These are phyloP conservation scores for Pseudonectria buxi DNA, from an alignment of 2,329 filamentous ascomycete genomes.

Conservation along the genomic window DNA sequence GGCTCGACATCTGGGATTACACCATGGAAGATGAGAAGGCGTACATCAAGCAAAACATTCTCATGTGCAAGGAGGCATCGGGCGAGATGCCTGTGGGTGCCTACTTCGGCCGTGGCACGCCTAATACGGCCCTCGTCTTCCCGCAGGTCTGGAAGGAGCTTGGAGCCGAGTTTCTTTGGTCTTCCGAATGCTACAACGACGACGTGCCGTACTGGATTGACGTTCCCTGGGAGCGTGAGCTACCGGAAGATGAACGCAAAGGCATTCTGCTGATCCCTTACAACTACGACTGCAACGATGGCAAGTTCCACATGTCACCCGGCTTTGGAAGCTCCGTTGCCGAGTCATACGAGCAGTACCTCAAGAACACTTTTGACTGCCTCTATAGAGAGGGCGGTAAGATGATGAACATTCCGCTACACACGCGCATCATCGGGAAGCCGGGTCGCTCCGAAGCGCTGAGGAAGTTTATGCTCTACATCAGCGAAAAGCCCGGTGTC, in stretches of 20 bases:
- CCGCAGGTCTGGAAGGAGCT: conserved; percentile 46
- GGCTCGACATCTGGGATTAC: conserved; percentile 36
- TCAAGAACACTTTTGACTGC: conserved; percentile 34
- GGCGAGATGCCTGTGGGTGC: too few species aligned
- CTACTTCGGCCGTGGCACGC: conserved; percentile 42
- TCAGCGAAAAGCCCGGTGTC: conserved; percentile 2
- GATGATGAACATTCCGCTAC: conserved; percentile 36
- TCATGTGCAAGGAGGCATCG: too few species aligned
- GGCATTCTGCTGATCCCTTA: conserved; percentile 27
- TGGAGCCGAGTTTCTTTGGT: conserved; percentile 43
- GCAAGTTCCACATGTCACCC: conserved; percentile 36
- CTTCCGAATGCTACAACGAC: conserved; percentile 45
- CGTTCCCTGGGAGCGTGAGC: too few species aligned
- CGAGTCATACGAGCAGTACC: conserved; percentile 1
- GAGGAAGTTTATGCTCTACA: conserved; percentile 4
- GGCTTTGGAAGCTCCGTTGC: conserved; percentile 28
- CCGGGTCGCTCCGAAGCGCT: conserved; percentile 32
- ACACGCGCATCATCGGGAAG: conserved; percentile 34
- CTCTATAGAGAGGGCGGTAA: conserved; percentile 34
- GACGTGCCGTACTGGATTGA: conserved; percentile 51
- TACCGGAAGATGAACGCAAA: too few species aligned
- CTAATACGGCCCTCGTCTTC: conserved; percentile 38
- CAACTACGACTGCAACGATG: conserved; percentile 20
- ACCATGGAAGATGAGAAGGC: conserved; percentile 29
- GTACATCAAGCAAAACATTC: conserved; percentile 30